phyloP scores from a whole-genome alignment of 306 rosid genomes.

The Adenanthera pavonina region DNA sequence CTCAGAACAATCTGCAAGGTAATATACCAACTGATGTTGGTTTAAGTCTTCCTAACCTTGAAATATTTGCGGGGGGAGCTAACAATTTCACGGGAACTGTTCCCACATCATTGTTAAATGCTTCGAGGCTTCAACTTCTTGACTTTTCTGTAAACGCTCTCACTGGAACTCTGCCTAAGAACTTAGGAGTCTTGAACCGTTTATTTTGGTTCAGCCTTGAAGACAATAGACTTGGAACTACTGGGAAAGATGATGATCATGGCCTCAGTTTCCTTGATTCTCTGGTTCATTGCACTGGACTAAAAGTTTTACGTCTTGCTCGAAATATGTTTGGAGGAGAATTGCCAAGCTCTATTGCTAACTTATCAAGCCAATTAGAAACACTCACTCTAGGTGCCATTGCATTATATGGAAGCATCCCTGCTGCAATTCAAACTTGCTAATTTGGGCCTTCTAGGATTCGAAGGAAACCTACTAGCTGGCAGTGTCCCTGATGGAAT shows the following conservation, averaged over 20 bases:
- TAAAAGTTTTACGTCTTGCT: slow-evolving; percentile 33
- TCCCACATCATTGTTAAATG: slow-evolving; percentile 55
- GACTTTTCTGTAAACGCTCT: slow-evolving; percentile 50
- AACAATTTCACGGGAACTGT: slow-evolving; percentile 48
- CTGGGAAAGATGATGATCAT: slow-evolving; percentile 29
- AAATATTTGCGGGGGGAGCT: slow-evolving; percentile 42
- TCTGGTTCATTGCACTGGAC: slow-evolving; percentile 42
- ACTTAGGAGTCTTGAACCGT: slow-evolving; percentile 43
- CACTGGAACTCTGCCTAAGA: slow-evolving; percentile 46
- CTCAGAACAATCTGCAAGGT: slow-evolving; percentile 53
- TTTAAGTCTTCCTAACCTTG: slow-evolving; percentile 54
- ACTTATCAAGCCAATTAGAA: slow-evolving; percentile 39
- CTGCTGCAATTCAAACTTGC: slow-evolving; percentile 43
- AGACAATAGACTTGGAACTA: slow-evolving; percentile 41
- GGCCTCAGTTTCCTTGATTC: slow-evolving; percentile 43
- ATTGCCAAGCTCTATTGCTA: slow-evolving; percentile 42
- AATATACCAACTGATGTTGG: slow-evolving; percentile 55
- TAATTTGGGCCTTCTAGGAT: slow-evolving; percentile 32
- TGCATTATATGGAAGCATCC: slow-evolving; percentile 44
- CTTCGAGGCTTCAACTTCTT: slow-evolving; percentile 46
- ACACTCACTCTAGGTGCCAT: slow-evolving; percentile 9
- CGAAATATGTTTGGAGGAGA: slow-evolving; percentile 46
- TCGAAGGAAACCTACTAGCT: slow-evolving; percentile 42
- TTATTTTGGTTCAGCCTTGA: slow-evolving; percentile 46
- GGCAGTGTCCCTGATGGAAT: slow-evolving; percentile 41